Base-by-base conservation (phyloP, 306 rosid genomes). In the Luffa aegyptiaca region DNA sequence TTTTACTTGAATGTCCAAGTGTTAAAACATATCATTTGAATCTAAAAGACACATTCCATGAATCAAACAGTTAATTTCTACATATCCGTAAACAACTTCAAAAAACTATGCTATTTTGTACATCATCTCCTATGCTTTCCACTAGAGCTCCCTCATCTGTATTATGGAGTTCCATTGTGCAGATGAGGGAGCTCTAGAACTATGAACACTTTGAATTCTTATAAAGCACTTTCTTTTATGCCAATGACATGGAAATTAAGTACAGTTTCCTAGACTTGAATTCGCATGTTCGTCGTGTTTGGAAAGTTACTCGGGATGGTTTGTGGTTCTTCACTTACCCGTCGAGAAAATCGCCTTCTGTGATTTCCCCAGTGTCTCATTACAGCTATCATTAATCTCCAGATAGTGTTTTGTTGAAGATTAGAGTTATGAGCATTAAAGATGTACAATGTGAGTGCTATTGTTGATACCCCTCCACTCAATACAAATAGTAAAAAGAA, bases 401-500 rank as follows among this genome's bases (percentile, higher is more conserved):
- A 46, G 8, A 86, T 21, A 6, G 77, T 69, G 68, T 46, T 63
- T 21, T 77, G 61, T 26, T 62, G 69, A 33, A 63, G 7, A 64
- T 35, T 52, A 5, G 83, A 64, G 31, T 41, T 52, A 12, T 36
- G n/a, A 75, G 75, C 18, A 10, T 17, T 16, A 45, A 75, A 18
- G 31, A 81, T n/a, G 45, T 82, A 90, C 16, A 81, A 31, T 44
- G 85, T 44, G 36, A 90, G 85, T 33, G 86, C 79, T 37, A 79
- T 46, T 64, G 89, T 87, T 21, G 90, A 88, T 33, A 88, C 87
- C 55, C 85, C 84, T 49, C 72, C 82, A 11, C 90, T 84, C 17
- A 88, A 35, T 7, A 58, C 42, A 65, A 90, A 84, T 1, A 90
- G 77, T 2, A 81, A 81, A 80, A 78, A 76, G 78, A 84, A 87